A percentile compares a stretch with the other conserved stretches of the same genome.
Conservation (phyloP, 2,329 filamentous ascomycete genomes). For the Monosporascus sp. region DNA sequence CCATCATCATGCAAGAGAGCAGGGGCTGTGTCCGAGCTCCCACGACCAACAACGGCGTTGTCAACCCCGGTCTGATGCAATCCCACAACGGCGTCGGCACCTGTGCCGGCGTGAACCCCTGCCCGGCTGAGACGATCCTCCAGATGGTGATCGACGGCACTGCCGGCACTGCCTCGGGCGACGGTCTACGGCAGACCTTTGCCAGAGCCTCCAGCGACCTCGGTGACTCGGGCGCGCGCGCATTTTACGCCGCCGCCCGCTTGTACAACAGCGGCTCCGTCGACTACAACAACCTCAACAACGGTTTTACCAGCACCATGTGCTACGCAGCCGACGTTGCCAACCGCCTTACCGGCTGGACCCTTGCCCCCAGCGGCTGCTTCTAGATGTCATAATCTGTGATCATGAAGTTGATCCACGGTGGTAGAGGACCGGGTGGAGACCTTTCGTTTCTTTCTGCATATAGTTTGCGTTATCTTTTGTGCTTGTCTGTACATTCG, state of each 20-base stretch:
- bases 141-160: conserved; percentile 36
- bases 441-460: no score
- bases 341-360: conserved; percentile 22
- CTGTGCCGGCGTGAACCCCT: conserved; percentile 29
- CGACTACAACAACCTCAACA: conserved; percentile 29
- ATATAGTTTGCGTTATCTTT: no score
- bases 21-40: conserved; percentile 37
- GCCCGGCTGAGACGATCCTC: conserved; percentile 17
- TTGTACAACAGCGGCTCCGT: conserved; percentile 45
- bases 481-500: no score
- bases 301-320: conserved; percentile 36
- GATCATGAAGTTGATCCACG: no score
- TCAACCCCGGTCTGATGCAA: conserved; percentile 38
- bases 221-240: conserved; percentile 24
- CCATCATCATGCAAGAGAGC: conserved; percentile 40
- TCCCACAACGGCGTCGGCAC: conserved; percentile 28
- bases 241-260: conserved; percentile 41
- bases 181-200: conserved; percentile 35
- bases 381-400: not conserved
- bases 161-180: conserved; percentile 32
- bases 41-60: conserved; percentile 34
- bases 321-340: conserved; percentile 48
- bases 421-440: no score
- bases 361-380: not conserved
- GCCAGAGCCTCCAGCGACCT: conserved; percentile 15